Percentiles rank a stretch among this genome's conserved stretches.
Conservation (phyloP, 805 yeast genomes). For the Cyberlindnera saturnus region DNA sequence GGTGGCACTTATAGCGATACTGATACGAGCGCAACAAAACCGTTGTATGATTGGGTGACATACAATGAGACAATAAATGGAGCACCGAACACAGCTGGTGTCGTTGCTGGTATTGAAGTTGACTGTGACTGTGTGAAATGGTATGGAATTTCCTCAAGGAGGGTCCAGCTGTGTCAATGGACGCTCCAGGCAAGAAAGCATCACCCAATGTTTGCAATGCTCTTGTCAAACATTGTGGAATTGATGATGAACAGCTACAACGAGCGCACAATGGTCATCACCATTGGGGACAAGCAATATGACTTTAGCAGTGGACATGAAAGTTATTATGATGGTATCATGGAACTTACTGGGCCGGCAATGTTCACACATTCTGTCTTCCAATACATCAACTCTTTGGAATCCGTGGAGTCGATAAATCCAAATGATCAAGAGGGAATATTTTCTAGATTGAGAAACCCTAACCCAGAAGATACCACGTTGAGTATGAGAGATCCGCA, state of each 20-base stretch:
- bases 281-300: constrained; percentile 19
- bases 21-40: constrained; percentile 44
- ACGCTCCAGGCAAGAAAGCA: constrained; percentile 55
- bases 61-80: constrained; percentile 12
- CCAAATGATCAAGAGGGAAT: constrained; percentile 11
- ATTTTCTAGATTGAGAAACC: constrained; percentile 2
- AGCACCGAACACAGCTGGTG: constrained; percentile 37
- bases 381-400: constrained; percentile 10
- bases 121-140: constrained; percentile 50
- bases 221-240: constrained; percentile 48
- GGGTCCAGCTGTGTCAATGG: constrained; percentile 60
- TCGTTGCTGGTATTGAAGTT: constrained; percentile 48
- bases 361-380: constrained; percentile 38
- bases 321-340: constrained; percentile 52
- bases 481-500: constrained; percentile 6
- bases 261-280: constrained; percentile 21
- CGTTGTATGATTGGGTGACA: constrained; percentile 55
- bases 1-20: constrained; percentile 65
- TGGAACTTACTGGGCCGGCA: constrained; percentile 50
- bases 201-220: constrained; percentile 52
- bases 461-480: constrained; percentile 6
- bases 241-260: constrained; percentile 37
- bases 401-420: constrained; percentile 1
- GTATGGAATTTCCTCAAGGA: constrained; percentile 43
- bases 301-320: constrained; percentile 46